Conservation (phyloP, 129 eudicot species). For the Apium graveolens region DNA sequence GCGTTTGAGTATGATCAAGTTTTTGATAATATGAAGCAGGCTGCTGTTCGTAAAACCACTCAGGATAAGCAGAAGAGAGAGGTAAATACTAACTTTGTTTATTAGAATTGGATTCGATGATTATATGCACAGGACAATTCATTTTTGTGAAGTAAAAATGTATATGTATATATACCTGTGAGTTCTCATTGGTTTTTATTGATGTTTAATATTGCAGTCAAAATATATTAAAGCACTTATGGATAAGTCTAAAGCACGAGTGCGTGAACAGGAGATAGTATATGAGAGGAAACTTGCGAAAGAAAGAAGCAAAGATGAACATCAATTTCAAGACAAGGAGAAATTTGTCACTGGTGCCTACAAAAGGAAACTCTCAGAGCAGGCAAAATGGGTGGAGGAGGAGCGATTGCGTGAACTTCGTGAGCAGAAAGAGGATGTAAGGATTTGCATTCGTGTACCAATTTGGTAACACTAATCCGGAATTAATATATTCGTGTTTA, state of each 20-base stretch:
- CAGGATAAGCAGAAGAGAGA: constrained; percentile 66
- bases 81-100: constrained; percentile 29
- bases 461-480: no score
- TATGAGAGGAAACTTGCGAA: constrained; percentile 89
- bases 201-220: constrained; percentile 38
- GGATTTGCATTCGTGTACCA: no score
- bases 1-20: constrained; percentile 89
- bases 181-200: neutral
- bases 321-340: constrained; percentile 68
- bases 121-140: neutral
- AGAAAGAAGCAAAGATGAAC: constrained; percentile 86
- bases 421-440: constrained; percentile 87
- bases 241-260: constrained; percentile 75
- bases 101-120: no score
- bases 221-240: constrained; percentile 68
- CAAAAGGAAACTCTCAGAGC: constrained; percentile 93
- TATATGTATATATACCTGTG: neutral
- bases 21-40: constrained; percentile 78
- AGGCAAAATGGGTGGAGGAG: constrained; percentile 83
- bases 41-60: constrained; percentile 47
- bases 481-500: no score
- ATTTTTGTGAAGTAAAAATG: neutral
- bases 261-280: constrained; percentile 72
- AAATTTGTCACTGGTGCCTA: constrained; percentile 85
- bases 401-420: constrained; percentile 79